A percentile compares a stretch with the other conserved stretches of the same genome.
These are phyloP conservation scores for Saksenaea oblongispora DNA, from an alignment of 371 early-diverging fungal genomes.

Conservation along the genomic window DNA sequence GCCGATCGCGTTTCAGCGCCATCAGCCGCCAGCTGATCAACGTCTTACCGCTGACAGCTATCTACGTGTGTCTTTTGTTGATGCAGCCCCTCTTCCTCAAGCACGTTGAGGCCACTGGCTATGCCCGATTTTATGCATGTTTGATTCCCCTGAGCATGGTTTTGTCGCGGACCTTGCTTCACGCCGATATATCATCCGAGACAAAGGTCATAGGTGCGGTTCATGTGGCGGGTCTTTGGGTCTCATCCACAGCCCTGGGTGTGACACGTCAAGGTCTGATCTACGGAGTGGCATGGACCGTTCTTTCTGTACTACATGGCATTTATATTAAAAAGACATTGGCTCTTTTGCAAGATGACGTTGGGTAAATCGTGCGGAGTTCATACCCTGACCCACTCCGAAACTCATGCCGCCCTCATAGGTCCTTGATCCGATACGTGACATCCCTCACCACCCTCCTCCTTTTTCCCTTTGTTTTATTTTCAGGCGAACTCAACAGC, in stretches of 20 bases:
- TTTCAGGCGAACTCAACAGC: conserved; percentile 18
- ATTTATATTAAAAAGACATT: conserved; percentile 1
- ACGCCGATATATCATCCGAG: background rate
- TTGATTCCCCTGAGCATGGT: background rate
- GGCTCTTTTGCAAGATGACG: conserved; percentile 1
- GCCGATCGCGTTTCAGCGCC: background rate
- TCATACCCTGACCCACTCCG: background rate
- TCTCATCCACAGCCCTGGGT: background rate
- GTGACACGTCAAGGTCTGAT: background rate
- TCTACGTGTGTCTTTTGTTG: background rate
- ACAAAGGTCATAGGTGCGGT: background rate
- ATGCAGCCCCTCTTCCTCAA: background rate
- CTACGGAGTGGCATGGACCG: background rate
- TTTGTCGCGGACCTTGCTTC: background rate
- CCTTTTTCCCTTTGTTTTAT: background rate
- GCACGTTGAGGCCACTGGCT: background rate
- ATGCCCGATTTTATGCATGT: background rate
- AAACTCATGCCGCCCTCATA: background rate
- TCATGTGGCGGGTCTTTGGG: background rate
- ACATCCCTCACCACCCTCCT: background rate
- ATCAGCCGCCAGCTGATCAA: background rate
- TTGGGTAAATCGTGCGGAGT: background rate
- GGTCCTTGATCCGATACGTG: background rate
- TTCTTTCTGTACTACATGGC: background rate
- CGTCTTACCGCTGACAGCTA: background rate